Percentiles rank a stretch among this genome's conserved stretches.
These are phyloP conservation scores for Pyrenula massariospora DNA, from an alignment of 495 filamentous ascomycete genomes.

Conservation along the genomic window DNA sequence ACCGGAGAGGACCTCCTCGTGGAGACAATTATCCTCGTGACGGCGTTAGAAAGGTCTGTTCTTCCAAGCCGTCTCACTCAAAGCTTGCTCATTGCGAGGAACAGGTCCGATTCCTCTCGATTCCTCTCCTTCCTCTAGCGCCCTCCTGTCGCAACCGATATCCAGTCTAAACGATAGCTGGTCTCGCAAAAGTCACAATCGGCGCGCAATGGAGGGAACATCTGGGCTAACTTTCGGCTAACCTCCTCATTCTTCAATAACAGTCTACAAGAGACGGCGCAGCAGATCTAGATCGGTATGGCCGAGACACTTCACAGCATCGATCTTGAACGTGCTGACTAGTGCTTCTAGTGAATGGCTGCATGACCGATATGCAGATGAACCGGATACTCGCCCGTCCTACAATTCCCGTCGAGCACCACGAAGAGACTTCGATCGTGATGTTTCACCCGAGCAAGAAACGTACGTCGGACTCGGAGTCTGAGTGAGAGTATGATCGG, in stretches of 20 bases:
- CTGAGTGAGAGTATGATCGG: conserved; percentile 10
- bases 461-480: conserved; percentile 27
- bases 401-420: conserved; percentile 27
- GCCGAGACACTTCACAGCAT: conserved; percentile 1
- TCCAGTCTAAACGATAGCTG: conserved; percentile 15
- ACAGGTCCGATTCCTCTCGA: conserved; percentile 13
- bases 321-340: conserved; percentile 6
- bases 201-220: conserved; percentile 27
- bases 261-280: conserved; percentile 44
- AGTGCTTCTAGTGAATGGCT: conserved; percentile 64
- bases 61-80: neutral
- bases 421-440: conserved; percentile 10
- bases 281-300: conserved; percentile 44
- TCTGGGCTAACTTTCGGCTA: conserved; percentile 40
- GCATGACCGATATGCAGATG: conserved; percentile 76
- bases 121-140: conserved; percentile 17
- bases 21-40: conserved; percentile 51
- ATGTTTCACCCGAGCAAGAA: conserved; percentile 35
- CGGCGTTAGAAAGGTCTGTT: conserved; percentile 69
- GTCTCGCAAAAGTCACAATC: conserved; percentile 20
- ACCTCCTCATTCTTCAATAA: conserved; percentile 40
- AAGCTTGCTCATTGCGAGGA: neutral
- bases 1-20: conserved; percentile 43
- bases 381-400: conserved; percentile 29
- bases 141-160: conserved; percentile 3